These are phyloP conservation scores for Leccinum griseonigrum DNA, from an alignment of 1,284 basidiomycete species.

Conservation along the genomic window DNA sequence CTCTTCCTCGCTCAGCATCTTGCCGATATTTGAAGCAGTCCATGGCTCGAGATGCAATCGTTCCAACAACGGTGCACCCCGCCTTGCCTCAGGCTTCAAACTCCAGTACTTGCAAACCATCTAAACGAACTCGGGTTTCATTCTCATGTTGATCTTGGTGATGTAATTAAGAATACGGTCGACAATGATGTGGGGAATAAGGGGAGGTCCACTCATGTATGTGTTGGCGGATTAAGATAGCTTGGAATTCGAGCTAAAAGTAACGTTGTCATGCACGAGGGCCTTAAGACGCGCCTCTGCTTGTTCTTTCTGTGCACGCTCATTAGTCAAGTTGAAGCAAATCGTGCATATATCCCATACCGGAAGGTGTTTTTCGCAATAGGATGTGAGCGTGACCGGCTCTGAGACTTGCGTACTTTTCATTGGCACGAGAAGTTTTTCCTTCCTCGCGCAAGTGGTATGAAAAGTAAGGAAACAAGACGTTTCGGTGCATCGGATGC, in stretches of 20 bases:
- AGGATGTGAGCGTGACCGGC: conserved; percentile 69
- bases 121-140: conserved; percentile 77
- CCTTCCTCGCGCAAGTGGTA: conserved; percentile 88
- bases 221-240: conserved; percentile 73
- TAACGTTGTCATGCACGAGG: conserved; percentile 46
- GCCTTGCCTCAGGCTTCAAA: conserved; percentile 87
- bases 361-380: conserved; percentile 87
- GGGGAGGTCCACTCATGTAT: conserved; percentile 74
- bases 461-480: conserved; percentile 96
- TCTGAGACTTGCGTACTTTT: conserved; percentile 77
- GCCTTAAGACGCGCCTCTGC: conserved; percentile 58
- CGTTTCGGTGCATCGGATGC: conserved; percentile 94
- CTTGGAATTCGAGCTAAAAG: conserved; percentile 41
- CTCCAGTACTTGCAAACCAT: conserved; percentile 94
- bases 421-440: conserved; percentile 84
- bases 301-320: conserved; percentile 57
- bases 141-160: conserved; percentile 67
- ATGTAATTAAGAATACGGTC: conserved; percentile 81
- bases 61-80: conserved; percentile 94
- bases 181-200: conserved; percentile 73
- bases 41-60: conserved; percentile 95
- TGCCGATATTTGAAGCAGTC: conserved; percentile 74
- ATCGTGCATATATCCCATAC: conserved; percentile 44
- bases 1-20: conserved; percentile 78
- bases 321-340: conserved; percentile 9